phyloP scores from a whole-genome alignment of 192 early-diverging fungal species.

The Coemansia sp. region DNA sequence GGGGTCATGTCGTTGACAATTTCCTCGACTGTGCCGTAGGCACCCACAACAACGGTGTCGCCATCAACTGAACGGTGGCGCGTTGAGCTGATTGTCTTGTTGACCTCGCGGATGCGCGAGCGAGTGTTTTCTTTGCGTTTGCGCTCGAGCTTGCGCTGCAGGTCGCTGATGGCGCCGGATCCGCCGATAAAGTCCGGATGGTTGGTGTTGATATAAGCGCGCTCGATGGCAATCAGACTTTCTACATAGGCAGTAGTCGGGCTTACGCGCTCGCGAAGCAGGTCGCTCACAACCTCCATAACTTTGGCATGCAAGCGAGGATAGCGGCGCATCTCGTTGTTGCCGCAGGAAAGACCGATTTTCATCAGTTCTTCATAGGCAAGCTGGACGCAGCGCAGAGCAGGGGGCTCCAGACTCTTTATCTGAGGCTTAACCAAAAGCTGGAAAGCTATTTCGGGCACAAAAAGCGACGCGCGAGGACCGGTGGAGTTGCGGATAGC shows the following conservation, averaged over 20 bases:
- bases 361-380: constrained; percentile 83
- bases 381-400: constrained; percentile 76
- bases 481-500: constrained; percentile 85
- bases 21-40: constrained; percentile 25
- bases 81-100: constrained; percentile 12
- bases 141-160: constrained; percentile 68
- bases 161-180: constrained; percentile 67
- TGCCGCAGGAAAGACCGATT: constrained; percentile 75
- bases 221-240: constrained; percentile 78
- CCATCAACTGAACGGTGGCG: constrained; percentile 35
- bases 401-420: constrained; percentile 69
- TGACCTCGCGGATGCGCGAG: constrained; percentile 53
- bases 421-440: constrained; percentile 81
- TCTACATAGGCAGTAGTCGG: constrained; percentile 76
- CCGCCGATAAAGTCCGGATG: constrained; percentile 84
- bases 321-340: constrained; percentile 74
- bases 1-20: constrained; percentile 15
- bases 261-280: constrained; percentile 70
- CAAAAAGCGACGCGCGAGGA: constrained; percentile 76
- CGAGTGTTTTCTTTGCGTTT: constrained; percentile 55
- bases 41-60: constrained; percentile 42
- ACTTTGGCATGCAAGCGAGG: constrained; percentile 71
- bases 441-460: constrained; percentile 84
- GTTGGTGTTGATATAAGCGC: constrained; percentile 83
- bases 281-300: constrained; percentile 74